Evolutionary conservation across 768 basidiomycete genomes (phyloP).

Genomic region (Cystoderma amianthinum): DNA sequence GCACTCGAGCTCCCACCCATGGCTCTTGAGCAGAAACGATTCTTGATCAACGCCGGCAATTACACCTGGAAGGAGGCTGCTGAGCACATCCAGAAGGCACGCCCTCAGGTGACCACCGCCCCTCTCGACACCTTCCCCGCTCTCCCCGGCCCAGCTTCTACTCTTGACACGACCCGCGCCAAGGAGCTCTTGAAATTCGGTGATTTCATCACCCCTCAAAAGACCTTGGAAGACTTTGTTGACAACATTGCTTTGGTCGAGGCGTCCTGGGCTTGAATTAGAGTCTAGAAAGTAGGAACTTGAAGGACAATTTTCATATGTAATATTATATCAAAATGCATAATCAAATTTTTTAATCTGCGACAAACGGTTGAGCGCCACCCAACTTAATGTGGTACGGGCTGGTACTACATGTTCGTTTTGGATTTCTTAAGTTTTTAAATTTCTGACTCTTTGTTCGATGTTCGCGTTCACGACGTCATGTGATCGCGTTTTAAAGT

Average conservation of each 20-base stretch:
- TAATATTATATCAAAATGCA: too few relatives aligned
- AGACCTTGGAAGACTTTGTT: slow-evolving; percentile 18
- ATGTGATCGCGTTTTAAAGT: too few relatives aligned
- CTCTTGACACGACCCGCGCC: slow-evolving; percentile 8
- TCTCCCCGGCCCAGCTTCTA: slow-evolving; percentile 5
- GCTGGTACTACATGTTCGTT: too few relatives aligned
- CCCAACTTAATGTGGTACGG: too few relatives aligned
- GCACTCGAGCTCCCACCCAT: slow-evolving; percentile 18
- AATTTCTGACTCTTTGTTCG: too few relatives aligned
- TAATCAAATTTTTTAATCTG: too few relatives aligned
- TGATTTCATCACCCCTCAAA: slow-evolving; percentile 15
- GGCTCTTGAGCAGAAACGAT: slow-evolving; percentile 17
- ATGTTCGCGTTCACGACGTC: too few relatives aligned
- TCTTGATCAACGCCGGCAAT: slow-evolving; percentile 18
- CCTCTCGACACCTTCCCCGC: slow-evolving; percentile 5
- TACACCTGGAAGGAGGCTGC: slow-evolving; percentile 22
- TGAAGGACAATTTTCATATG: too few relatives aligned
- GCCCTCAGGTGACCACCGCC: slow-evolving; percentile 12
- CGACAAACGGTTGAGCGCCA: too few relatives aligned
- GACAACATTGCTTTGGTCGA: slow-evolving; percentile 16
- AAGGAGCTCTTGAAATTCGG: slow-evolving; percentile 18
- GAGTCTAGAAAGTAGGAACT: too few relatives aligned
- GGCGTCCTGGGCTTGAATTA: slow-evolving; percentile 18
- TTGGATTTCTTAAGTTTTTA: too few relatives aligned
- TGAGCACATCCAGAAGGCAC: slow-evolving; percentile 14